A percentile compares a stretch with the other conserved stretches of the same genome.
These are phyloP conservation scores for Fusarium dimerum DNA, from an alignment of 2,329 filamentous ascomycete genomes.

Conservation along the genomic window DNA sequence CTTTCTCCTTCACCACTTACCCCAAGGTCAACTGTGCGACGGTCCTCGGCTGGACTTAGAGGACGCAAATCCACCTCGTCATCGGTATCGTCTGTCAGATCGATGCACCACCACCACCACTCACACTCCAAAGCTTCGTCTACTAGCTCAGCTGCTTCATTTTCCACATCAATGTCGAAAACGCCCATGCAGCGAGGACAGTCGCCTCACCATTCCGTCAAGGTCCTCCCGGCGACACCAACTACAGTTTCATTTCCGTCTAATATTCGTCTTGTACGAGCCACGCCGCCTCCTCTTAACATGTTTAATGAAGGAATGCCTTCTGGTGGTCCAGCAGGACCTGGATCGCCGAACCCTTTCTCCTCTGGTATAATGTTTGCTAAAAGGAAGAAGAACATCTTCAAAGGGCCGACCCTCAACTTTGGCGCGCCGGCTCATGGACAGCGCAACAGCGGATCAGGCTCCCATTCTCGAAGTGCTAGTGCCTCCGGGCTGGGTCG, in stretches of 20 bases:
- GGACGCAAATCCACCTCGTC: constrained; percentile 96
- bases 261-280: constrained; percentile 80
- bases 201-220: constrained; percentile 87
- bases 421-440: constrained; percentile 45
- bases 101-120: constrained; percentile 83
- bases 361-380: constrained; percentile 72
- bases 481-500: constrained; percentile 66
- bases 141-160: constrained; percentile 78
- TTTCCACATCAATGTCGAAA: constrained; percentile 69
- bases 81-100: constrained; percentile 89
- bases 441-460: constrained; percentile 36
- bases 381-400: constrained; percentile 76
- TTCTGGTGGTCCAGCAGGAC: constrained; percentile 38
- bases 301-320: constrained; percentile 62
- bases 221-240: constrained; percentile 91
- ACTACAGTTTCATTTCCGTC: constrained; percentile 74
- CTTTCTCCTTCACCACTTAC: constrained; percentile 86
- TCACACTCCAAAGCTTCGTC: constrained; percentile 94
- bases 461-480: constrained; percentile 55
- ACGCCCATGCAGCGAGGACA: constrained; percentile 64
- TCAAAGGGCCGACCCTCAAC: constrained; percentile 75
- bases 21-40: constrained; percentile 81
- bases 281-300: constrained; percentile 51
- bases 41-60: constrained; percentile 78
- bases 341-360: constrained; percentile 60